Percentiles rank a stretch among this genome's conserved stretches.
Evolutionary conservation across 2,329 filamentous ascomycete species (phyloP).

Genomic region (Colletotrichum theobromicola): DNA sequence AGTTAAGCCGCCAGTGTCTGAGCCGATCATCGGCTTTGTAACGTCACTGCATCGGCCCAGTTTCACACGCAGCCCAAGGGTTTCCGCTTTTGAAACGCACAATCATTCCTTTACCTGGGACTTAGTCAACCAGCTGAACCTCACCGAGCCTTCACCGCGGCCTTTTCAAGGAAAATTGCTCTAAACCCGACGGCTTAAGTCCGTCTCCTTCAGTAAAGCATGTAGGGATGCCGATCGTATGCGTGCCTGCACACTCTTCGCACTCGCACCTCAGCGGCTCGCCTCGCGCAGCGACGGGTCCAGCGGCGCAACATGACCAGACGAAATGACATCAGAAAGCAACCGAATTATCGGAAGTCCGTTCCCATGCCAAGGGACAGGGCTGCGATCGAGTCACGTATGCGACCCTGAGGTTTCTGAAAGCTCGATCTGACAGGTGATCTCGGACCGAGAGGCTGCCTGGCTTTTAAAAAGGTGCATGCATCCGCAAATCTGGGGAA

Average conservation of each 20-base stretch:
- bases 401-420: background rate
- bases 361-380: background rate
- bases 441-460: background rate
- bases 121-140: background rate
- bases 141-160: background rate
- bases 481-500: background rate
- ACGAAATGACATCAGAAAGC: conserved; percentile 4
- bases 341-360: background rate
- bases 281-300: background rate
- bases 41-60: background rate
- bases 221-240: background rate
- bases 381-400: background rate
- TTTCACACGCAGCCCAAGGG: background rate
- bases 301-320: background rate
- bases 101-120: background rate
- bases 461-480: background rate
- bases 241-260: background rate
- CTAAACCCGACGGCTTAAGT: background rate
- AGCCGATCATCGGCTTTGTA: background rate
- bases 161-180: background rate
- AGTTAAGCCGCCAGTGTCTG: too few species aligned
- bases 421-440: background rate
- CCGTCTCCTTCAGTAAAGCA: background rate
- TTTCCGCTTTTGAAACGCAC: background rate
- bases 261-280: background rate